A percentile compares a stretch with the other conserved stretches of the same genome.
Conservation (phyloP, 306 rosid species). For the Trifolium subterraneum region DNA sequence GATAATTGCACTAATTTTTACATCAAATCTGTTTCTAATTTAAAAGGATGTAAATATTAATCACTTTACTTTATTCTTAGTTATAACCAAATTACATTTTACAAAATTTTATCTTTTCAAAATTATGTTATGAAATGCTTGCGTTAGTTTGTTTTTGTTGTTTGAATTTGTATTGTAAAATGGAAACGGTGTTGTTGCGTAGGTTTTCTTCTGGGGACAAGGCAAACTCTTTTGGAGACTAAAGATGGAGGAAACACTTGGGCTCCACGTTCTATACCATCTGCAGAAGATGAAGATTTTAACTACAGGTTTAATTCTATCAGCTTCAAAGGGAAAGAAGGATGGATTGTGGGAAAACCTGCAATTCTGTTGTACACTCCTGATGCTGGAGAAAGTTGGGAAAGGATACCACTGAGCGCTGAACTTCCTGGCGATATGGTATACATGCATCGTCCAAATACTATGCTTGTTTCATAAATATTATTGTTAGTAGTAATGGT, state of each 20-base stretch:
- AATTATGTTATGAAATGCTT: not conserved
- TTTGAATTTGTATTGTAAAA: constrained; percentile 1
- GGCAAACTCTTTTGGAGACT: constrained; percentile 92
- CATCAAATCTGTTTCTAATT: not conserved
- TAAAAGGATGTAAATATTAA: not conserved
- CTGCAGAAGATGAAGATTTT: constrained; percentile 97
- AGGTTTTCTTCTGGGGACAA: constrained; percentile 91
- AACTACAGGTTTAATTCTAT: constrained; percentile 91
- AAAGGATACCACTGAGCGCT: constrained; percentile 84
- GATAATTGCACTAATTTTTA: not conserved
- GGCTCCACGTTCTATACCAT: constrained; percentile 86
- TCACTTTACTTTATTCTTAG: not conserved
- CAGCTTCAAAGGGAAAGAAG: constrained; percentile 93
- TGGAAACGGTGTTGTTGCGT: constrained; percentile 14
- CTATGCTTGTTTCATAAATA: not conserved
- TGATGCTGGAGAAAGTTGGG: constrained; percentile 92
- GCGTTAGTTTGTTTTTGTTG: not conserved
- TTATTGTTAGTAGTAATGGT: not conserved
- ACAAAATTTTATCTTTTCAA: not conserved
- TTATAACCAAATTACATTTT: not conserved
- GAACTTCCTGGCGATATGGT: constrained; percentile 98
- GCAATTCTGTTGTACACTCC: constrained; percentile 84
- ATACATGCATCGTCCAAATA: constrained; percentile 6
- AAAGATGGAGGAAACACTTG: constrained; percentile 91
- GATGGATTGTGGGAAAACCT: constrained; percentile 97